Conservation (phyloP, 106 monocot genomes). For the Ottelia alismoides region DNA sequence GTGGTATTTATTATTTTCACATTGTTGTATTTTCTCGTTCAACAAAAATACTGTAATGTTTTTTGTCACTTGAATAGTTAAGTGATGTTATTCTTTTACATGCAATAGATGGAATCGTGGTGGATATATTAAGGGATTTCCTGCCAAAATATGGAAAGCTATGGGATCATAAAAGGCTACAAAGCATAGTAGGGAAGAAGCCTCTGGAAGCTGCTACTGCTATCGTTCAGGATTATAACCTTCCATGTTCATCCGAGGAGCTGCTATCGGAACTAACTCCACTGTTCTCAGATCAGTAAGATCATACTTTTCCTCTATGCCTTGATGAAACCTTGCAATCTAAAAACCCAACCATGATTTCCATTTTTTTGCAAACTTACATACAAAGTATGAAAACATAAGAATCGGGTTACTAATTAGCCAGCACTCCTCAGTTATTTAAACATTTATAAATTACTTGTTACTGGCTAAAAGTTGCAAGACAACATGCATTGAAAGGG, state of each 20-base stretch:
- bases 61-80: not conserved
- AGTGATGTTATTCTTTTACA: not conserved
- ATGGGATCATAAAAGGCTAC: conserved; percentile 46
- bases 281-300: conserved; percentile 47
- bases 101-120: conserved; percentile 50
- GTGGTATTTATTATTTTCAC: not conserved
- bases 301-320: not conserved
- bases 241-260: conserved; percentile 52
- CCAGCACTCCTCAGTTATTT: too few relatives aligned
- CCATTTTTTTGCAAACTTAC: not conserved
- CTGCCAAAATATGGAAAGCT: conserved; percentile 44
- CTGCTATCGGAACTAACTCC: conserved; percentile 48
- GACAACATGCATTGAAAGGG: too few relatives aligned
- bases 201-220: conserved; percentile 44
- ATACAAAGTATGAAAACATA: too few relatives aligned
- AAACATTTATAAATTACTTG: too few relatives aligned
- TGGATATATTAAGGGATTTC: conserved; percentile 33
- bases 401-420: too few relatives aligned
- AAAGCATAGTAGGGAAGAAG: conserved; percentile 58
- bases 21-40: not conserved
- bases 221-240: conserved; percentile 55
- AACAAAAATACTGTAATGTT: not conserved
- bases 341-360: not conserved
- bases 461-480: too few relatives aligned
- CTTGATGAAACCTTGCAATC: not conserved